Evolutionary conservation across 2,329 filamentous ascomycete species (phyloP).

Genomic region (Geoglossum cookeanum): DNA sequence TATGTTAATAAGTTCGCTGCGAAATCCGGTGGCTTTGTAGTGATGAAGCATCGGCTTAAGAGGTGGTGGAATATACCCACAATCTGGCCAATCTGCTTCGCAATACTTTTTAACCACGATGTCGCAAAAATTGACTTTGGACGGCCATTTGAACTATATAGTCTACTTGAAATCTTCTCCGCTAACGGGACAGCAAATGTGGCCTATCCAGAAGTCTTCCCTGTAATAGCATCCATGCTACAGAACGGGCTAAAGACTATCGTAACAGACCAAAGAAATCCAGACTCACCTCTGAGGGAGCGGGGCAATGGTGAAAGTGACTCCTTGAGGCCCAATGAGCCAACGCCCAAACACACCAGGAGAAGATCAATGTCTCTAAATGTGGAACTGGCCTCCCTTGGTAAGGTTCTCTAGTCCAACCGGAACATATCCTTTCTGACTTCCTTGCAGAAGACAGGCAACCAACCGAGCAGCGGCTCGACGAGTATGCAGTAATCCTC

Average conservation of each 20-base stretch:
- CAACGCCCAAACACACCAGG: conserved; percentile 22
- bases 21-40: conserved; percentile 72
- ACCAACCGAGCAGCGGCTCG: conserved; percentile 22
- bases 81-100: conserved; percentile 76
- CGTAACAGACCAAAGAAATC: conserved; percentile 40
- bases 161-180: conserved; percentile 52
- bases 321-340: neutral
- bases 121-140: conserved; percentile 56
- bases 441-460: conserved; percentile 15
- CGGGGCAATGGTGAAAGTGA: neutral
- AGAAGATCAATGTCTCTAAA: conserved; percentile 48
- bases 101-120: conserved; percentile 72
- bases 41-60: conserved; percentile 66
- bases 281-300: conserved; percentile 29
- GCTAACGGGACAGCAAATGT: conserved; percentile 40
- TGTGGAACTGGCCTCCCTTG: conserved; percentile 28
- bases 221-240: conserved; percentile 70
- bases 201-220: conserved; percentile 56
- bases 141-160: conserved; percentile 52
- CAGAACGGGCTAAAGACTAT: conserved; percentile 63
- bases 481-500: conserved; percentile 45
- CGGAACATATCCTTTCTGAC: conserved; percentile 8
- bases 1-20: conserved; percentile 75
- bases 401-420: conserved; percentile 10
- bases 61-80: conserved; percentile 76